These are phyloP conservation scores for Rachicladosporium sp. DNA, from an alignment of 2,329 filamentous ascomycete species.

Conservation along the genomic window DNA sequence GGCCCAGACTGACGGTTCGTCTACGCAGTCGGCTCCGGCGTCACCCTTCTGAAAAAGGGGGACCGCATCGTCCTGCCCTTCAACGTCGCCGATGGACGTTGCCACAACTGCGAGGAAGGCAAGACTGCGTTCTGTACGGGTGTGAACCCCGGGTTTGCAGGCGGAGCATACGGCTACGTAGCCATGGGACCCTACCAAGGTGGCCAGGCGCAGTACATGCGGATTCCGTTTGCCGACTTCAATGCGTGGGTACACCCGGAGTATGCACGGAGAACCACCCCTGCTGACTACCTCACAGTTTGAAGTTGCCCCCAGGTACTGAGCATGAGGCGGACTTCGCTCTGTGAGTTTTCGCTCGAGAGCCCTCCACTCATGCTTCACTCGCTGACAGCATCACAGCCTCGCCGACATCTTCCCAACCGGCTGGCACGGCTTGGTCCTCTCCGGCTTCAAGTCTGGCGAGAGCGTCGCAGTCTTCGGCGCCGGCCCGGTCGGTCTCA, in stretches of 20 bases:
- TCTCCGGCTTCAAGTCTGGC: slow-evolving; percentile 47
- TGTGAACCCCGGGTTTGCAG: slow-evolving; percentile 45
- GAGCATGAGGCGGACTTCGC: slow-evolving; percentile 51
- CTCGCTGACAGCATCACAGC: too few relatives aligned
- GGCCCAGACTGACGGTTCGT: too few relatives aligned
- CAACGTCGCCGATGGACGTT: slow-evolving; percentile 52
- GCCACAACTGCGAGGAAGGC: slow-evolving; percentile 52
- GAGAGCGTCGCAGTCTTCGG: slow-evolving; percentile 53
- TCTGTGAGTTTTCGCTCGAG: slow-evolving; percentile 11
- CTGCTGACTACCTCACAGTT: slow-evolving; percentile 1
- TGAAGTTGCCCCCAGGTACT: slow-evolving; percentile 48
- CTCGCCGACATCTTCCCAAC: slow-evolving; percentile 39
- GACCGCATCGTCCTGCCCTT: slow-evolving; percentile 55
- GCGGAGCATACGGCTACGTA: slow-evolving; percentile 50
- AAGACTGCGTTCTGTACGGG: slow-evolving; percentile 55
- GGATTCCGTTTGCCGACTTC: slow-evolving; percentile 56
- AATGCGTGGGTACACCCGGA: slow-evolving; percentile 31
- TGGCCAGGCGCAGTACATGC: slow-evolving; percentile 51
- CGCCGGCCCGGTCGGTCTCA: slow-evolving; percentile 50
- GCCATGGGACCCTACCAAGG: slow-evolving; percentile 36
- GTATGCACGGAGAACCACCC: too few relatives aligned
- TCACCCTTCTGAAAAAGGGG: slow-evolving; percentile 50
- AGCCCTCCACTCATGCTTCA: too few relatives aligned
- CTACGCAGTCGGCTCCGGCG: slow-evolving; percentile 37
- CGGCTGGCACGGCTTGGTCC: slow-evolving; percentile 45